Percentiles rank a stretch among this genome's conserved stretches.
Conservation (phyloP, 805 yeast species). For the Candida manassasensis region DNA sequence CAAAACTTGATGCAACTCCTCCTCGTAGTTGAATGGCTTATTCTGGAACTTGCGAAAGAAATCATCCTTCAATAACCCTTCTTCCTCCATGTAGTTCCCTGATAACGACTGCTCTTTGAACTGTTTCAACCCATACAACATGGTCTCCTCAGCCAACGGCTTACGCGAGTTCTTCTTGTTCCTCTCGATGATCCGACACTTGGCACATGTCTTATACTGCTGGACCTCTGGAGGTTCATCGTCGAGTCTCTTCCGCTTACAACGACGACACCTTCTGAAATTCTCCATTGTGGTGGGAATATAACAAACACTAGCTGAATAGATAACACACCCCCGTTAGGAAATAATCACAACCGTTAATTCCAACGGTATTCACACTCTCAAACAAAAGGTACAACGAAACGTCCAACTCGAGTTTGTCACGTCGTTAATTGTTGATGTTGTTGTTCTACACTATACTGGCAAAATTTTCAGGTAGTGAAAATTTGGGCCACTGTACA, state of each 20-base stretch:
- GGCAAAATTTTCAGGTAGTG: neutral
- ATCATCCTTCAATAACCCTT: conserved; percentile 16
- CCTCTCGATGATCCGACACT: conserved; percentile 53
- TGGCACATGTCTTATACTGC: conserved; percentile 55
- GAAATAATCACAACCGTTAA: no score
- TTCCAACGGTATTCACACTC: no score
- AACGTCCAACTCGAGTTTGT: no score
- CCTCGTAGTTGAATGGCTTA: conserved; percentile 12
- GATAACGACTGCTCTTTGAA: conserved; percentile 36
- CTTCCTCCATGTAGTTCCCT: conserved; percentile 29
- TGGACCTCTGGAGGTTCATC: conserved; percentile 54
- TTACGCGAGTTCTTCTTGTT: conserved; percentile 39
- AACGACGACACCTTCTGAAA: conserved; percentile 47
- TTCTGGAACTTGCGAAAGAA: conserved; percentile 11
- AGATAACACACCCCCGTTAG: no score
- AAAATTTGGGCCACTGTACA: neutral
- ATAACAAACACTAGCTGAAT: no score
- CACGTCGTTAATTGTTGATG: no score
- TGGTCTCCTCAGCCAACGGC: conserved; percentile 44
- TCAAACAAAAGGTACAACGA: no score
- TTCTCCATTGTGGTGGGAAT: no score
- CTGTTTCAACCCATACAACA: conserved; percentile 42
- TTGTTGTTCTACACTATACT: no score
- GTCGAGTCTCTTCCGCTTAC: conserved; percentile 51
- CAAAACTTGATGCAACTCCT: conserved; percentile 9